A percentile compares a stretch with the other conserved stretches of the same genome.
phyloP scores from a whole-genome alignment of 805 yeast species.

The Candida dendrica region DNA sequence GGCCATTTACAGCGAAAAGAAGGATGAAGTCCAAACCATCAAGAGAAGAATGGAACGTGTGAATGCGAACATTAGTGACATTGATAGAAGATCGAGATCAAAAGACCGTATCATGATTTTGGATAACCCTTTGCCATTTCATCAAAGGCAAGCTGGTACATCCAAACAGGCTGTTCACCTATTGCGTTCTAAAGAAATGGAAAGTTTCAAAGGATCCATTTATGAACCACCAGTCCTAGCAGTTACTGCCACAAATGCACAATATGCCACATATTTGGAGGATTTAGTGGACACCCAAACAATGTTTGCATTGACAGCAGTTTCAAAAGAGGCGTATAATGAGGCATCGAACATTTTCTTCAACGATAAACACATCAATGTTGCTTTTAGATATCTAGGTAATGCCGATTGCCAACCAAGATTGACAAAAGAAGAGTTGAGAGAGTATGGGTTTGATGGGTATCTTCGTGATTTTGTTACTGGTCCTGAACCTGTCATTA shows the following conservation, averaged over 20 bases:
- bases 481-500: constrained; percentile 68
- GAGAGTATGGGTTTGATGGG: constrained; percentile 68
- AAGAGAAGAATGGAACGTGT: constrained; percentile 4
- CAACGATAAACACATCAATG: constrained; percentile 29
- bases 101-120: constrained; percentile 47
- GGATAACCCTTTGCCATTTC: constrained; percentile 18
- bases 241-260: constrained; percentile 43
- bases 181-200: constrained; percentile 30
- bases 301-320: constrained; percentile 57
- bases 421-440: constrained; percentile 29
- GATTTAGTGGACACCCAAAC: constrained; percentile 47
- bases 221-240: constrained; percentile 73
- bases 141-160: constrained; percentile 11
- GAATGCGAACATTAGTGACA: constrained; percentile 16
- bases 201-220: constrained; percentile 34
- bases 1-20: constrained; percentile 13
- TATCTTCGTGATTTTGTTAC: constrained; percentile 59
- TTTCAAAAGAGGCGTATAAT: constrained; percentile 41
- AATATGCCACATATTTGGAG: constrained; percentile 50
- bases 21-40: constrained; percentile 9
- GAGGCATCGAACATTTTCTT: constrained; percentile 35
- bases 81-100: constrained; percentile 31
- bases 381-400: constrained; percentile 48
- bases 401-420: constrained; percentile 14
- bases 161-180: constrained; percentile 30